phyloP scores from a whole-genome alignment of 2,329 filamentous ascomycete species.

The Exophiala viscosa region DNA sequence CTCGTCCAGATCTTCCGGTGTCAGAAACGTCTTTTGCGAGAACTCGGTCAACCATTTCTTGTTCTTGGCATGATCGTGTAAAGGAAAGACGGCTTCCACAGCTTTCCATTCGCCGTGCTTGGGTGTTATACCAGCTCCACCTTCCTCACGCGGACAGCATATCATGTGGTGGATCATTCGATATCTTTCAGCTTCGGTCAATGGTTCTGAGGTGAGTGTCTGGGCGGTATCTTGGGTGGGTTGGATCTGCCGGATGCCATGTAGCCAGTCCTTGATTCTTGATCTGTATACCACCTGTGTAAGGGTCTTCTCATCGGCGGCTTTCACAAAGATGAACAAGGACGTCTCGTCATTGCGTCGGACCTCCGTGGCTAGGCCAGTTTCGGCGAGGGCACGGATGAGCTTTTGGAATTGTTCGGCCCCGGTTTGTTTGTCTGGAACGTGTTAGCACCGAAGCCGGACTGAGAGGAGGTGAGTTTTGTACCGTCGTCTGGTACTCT shows the following conservation, averaged over 20 bases:
- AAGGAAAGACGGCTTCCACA: conserved; percentile 70
- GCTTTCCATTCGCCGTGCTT: conserved; percentile 67
- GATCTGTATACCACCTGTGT: conserved; percentile 78
- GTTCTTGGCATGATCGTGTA: conserved; percentile 75
- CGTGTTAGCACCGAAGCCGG: conserved; percentile 16
- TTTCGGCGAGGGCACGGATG: conserved; percentile 67
- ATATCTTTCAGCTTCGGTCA: conserved; percentile 83
- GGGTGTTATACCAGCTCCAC: conserved; percentile 73
- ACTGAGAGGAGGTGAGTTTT: neutral
- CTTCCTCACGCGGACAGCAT: conserved; percentile 66
- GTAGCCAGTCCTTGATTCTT: conserved; percentile 89
- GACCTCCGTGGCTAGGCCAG: conserved; percentile 85
- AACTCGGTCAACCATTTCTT: conserved; percentile 70
- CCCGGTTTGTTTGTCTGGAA: conserved; percentile 63
- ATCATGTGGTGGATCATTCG: conserved; percentile 85
- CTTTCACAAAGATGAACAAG: conserved; percentile 76
- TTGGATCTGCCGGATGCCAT: conserved; percentile 74
- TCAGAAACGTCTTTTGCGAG: conserved; percentile 67
- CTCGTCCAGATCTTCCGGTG: conserved; percentile 63
- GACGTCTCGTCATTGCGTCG: conserved; percentile 72
- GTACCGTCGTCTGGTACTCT: conserved; percentile 62
- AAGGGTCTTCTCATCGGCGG: conserved; percentile 71
- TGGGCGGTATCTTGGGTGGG: conserved; percentile 69
- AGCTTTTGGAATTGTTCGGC: conserved; percentile 74
- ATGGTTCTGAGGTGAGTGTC: conserved; percentile 67